Base-by-base conservation (phyloP, 306 rosid species). In the Malus fusca region DNA sequence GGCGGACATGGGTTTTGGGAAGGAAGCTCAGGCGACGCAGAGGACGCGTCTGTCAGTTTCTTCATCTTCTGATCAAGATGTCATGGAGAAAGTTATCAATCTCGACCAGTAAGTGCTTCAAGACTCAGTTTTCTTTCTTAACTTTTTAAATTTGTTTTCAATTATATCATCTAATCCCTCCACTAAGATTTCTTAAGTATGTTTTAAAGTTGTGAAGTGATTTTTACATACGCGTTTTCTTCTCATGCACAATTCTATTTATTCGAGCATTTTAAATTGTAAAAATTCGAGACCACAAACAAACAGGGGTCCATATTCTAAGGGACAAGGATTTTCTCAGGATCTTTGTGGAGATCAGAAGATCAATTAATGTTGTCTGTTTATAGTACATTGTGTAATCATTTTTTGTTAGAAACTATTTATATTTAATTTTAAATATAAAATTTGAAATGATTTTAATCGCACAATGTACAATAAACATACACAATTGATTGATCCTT, bases 51-150 rank as follows among this genome's bases (percentile, higher is more conserved):
- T 78, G 78, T 74, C 83, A 19, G 21, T 77, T 26, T 46, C 88
- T 0, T 80, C 89, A 0, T 80, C 87, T 3, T n/a, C 82, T 23
- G 83, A 26, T 61, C 72, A 71, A 8, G 87, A 82, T 35, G 80
- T 28, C 19, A 75, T 61, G 51, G 88, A 88, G 4, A 90, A 68
- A 69, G 35, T 88, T 1, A 75, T 94, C 81, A 88, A 92, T 74
- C 87, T 94, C 3, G 93, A 88, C 46, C 96, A 91, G 97, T 94
- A 79, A 90, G 97, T 91, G 7, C 43, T 25, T 17, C 82, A 51
- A 11, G 4, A 21, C 11, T 37, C 48, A 37, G 25, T 69, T 62
- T 44, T 25, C 72, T 13, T 66, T 26, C 66, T n/a, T 26, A 33
- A 68, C 11, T 48, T 22, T 75, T 63, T 10, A 51, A 3, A 11